Evolutionary conservation across 257 asterid species (phyloP).

Genomic region (Ballota nigra): DNA sequence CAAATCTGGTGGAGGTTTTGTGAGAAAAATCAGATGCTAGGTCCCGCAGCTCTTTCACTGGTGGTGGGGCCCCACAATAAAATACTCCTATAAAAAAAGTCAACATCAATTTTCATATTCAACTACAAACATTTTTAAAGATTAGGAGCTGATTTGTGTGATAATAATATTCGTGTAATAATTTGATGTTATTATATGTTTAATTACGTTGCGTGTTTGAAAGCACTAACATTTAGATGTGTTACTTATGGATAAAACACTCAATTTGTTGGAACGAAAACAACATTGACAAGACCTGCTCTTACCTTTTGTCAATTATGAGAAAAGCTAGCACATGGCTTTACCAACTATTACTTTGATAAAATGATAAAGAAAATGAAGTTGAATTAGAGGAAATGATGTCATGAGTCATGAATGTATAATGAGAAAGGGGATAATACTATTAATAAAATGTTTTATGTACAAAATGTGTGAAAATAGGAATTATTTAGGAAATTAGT

Average conservation of each 20-base stretch:
- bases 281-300: not conserved
- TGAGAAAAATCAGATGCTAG: constrained; percentile 73
- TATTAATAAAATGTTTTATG: not conserved
- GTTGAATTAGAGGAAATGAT: not conserved
- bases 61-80: constrained; percentile 94
- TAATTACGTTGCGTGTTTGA: constrained; percentile 17
- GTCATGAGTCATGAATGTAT: not conserved
- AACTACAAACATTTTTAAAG: not conserved
- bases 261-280: constrained; percentile 1
- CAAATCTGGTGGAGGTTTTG: constrained; percentile 75
- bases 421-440: not conserved
- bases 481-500: not conserved
- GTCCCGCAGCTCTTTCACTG: constrained; percentile 52
- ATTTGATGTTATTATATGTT: not conserved
- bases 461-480: not conserved
- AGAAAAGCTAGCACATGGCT: constrained; percentile 18
- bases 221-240: not conserved
- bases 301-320: not conserved
- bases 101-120: not conserved
- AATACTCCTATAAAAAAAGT: constrained; percentile 68
- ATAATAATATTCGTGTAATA: not conserved
- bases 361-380: not conserved
- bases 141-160: not conserved
- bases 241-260: not conserved
- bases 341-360: constrained; percentile 13